These are phyloP conservation scores for Citrus inodora DNA, from an alignment of 345 rosid species.

Conservation along the genomic window DNA sequence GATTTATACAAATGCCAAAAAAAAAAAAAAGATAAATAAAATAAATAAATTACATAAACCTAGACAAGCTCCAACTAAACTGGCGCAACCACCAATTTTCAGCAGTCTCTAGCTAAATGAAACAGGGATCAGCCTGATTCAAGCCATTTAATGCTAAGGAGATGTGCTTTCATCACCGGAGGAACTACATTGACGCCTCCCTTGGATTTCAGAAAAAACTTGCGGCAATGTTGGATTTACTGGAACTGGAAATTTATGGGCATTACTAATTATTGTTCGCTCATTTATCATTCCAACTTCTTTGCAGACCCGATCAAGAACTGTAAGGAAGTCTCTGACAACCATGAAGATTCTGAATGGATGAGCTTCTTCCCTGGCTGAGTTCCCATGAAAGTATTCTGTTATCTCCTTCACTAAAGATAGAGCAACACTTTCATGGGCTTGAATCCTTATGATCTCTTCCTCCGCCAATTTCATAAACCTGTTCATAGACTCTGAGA, in stretches of 20 bases:
- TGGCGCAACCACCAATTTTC: slow-evolving; percentile 15
- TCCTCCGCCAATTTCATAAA: slow-evolving; percentile 70
- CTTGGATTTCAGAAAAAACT: slow-evolving; percentile 38
- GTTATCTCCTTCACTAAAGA: slow-evolving; percentile 94
- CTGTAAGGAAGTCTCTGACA: slow-evolving; percentile 80
- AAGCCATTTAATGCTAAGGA: slow-evolving; percentile 29
- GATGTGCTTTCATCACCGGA: slow-evolving; percentile 58
- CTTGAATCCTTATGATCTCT: slow-evolving; percentile 83
- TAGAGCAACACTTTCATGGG: slow-evolving; percentile 81
- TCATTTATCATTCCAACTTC: slow-evolving; percentile 92
- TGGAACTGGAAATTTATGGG: slow-evolving; percentile 76
- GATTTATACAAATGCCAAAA: slow-evolving; percentile 43
- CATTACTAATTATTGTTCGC: slow-evolving; percentile 77
- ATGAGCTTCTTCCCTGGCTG: slow-evolving; percentile 98
- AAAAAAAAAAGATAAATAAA: slow-evolving; percentile 11
- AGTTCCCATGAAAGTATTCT: slow-evolving; percentile 97
- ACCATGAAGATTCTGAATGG: slow-evolving; percentile 98
- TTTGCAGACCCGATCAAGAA: slow-evolving; percentile 91
- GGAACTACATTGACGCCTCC: slow-evolving; percentile 41
- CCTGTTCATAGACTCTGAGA: slow-evolving; percentile 66
- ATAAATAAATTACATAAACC: slow-evolving; percentile 29
- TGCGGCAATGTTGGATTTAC: slow-evolving; percentile 72
- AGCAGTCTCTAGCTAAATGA: slow-evolving; percentile 17
- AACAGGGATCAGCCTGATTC: slow-evolving; percentile 1
- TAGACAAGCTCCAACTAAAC: slow-evolving; percentile 19